A percentile compares a stretch with the other conserved stretches of the same genome.
Conservation (phyloP, 1,284 basidiomycete genomes). For the Cerrena zonata region DNA sequence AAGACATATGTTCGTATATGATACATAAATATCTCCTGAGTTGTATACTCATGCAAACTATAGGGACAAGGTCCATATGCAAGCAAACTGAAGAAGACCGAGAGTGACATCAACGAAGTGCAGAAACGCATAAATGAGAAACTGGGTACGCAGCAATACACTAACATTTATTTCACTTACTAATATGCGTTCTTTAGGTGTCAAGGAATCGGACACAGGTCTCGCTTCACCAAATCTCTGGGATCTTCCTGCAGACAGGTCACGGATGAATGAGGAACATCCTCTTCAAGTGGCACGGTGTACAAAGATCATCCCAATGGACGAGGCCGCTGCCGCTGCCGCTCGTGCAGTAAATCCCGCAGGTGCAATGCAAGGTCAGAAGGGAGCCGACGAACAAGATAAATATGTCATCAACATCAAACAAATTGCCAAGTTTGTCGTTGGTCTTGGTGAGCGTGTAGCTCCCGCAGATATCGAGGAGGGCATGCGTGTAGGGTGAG, state of each 20-base stretch:
- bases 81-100: slow-evolving; percentile 80
- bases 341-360: slow-evolving; percentile 67
- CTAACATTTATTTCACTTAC: slow-evolving; percentile 9
- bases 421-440: slow-evolving; percentile 99
- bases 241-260: slow-evolving; percentile 85
- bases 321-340: slow-evolving; percentile 64
- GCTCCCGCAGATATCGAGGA: slow-evolving; percentile 98
- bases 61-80: slow-evolving; percentile 99
- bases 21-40: slow-evolving; percentile 6
- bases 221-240: slow-evolving; percentile 94
- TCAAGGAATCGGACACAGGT: slow-evolving; percentile 98
- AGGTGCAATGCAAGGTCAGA: slow-evolving; percentile 77
- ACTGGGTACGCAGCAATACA: slow-evolving; percentile 52
- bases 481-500: slow-evolving; percentile 98
- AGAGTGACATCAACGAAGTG: slow-evolving; percentile 90
- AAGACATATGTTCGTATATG: slow-evolving; percentile 80
- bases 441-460: slow-evolving; percentile 92
- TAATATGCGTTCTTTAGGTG: slow-evolving; percentile 49
- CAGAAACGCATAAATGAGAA: slow-evolving; percentile 97
- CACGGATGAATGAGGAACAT: slow-evolving; percentile 88
- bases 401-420: slow-evolving; percentile 99
- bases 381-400: slow-evolving; percentile 92
- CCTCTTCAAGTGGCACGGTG: slow-evolving; percentile 95
- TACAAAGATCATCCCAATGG: slow-evolving; percentile 93
- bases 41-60: slow-evolving; percentile 14